These are phyloP conservation scores for Auxenochlorella pyrenoidosa DNA, from an alignment of 139 green algal species.

Conservation along the genomic window DNA sequence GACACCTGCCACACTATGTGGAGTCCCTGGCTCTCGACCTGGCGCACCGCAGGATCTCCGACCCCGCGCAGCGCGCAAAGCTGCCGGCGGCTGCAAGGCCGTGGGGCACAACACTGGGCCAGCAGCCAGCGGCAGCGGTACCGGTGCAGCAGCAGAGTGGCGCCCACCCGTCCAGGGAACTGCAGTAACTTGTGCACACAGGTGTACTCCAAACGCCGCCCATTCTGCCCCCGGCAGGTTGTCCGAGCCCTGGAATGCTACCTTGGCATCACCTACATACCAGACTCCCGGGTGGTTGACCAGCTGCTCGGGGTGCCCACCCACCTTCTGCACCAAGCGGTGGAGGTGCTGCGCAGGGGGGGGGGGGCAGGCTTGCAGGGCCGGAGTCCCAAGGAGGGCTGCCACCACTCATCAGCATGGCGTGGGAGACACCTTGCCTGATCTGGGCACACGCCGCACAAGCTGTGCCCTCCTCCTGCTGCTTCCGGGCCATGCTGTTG, in stretches of 20 bases:
- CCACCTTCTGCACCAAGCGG: not conserved
- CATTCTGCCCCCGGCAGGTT: not conserved
- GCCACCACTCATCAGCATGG: too few relatives aligned
- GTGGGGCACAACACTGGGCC: too few relatives aligned
- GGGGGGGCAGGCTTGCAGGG: too few relatives aligned
- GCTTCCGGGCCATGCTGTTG: too few relatives aligned
- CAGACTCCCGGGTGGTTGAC: not conserved
- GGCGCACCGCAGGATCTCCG: not conserved
- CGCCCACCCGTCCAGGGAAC: too few relatives aligned
- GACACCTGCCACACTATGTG: constrained; percentile 38
- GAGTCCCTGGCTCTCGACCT: constrained; percentile 20
- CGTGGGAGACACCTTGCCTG: too few relatives aligned
- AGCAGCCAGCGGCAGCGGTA: not conserved
- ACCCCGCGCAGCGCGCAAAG: not conserved
- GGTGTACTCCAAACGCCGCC: too few relatives aligned
- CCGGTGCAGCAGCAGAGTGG: too few relatives aligned
- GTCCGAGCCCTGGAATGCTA: constrained; percentile 31
- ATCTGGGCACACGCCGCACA: too few relatives aligned
- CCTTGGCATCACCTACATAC: not conserved
- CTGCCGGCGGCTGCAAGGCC: not conserved
- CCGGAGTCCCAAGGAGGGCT: too few relatives aligned
- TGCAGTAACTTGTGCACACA: too few relatives aligned
- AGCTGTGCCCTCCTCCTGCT: too few relatives aligned
- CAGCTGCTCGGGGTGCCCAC: not conserved
- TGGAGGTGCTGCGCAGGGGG: not conserved